phyloP scores from a whole-genome alignment of 805 yeast species.

The Yarrowia sp. region DNA sequence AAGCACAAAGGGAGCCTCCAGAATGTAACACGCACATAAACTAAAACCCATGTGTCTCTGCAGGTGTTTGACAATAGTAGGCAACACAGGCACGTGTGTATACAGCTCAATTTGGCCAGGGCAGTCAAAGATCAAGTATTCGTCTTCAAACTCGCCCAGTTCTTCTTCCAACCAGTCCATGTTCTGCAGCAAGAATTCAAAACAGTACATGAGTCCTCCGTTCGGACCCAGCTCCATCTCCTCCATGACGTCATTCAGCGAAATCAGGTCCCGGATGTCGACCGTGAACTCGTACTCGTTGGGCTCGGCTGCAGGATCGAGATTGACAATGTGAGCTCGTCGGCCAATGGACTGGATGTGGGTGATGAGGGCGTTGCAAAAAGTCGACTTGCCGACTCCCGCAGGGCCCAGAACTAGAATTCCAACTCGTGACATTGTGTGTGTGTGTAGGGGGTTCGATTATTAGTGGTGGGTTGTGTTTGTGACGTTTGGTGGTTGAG shows the following conservation, averaged over 20 bases:
- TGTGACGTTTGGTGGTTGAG: not conserved
- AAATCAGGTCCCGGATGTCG: conserved; percentile 88
- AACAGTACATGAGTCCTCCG: conserved; percentile 92
- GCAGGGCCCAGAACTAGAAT: conserved; percentile 96
- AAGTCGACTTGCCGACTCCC: conserved; percentile 95
- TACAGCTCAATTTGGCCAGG: conserved; percentile 97
- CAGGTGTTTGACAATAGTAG: conserved; percentile 85
- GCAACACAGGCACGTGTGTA: conserved; percentile 92
- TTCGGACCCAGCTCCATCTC: conserved; percentile 93
- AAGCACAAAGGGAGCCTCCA: conserved; percentile 93
- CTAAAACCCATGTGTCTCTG: conserved; percentile 80
- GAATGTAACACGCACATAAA: conserved; percentile 87
- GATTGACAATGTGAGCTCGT: conserved; percentile 89
- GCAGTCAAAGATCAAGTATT: conserved; percentile 91
- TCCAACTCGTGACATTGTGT: conserved; percentile 85
- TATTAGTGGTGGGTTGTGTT: not conserved
- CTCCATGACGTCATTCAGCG: conserved; percentile 93
- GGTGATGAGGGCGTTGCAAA: conserved; percentile 84
- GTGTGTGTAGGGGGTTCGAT: not conserved
- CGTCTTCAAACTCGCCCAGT: conserved; percentile 94
- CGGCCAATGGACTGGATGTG: conserved; percentile 92
- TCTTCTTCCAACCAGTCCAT: conserved; percentile 98
- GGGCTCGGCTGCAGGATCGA: conserved; percentile 98
- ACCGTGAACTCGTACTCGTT: conserved; percentile 89
- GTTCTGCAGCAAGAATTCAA: conserved; percentile 84